phyloP scores from a whole-genome alignment of 2,329 filamentous ascomycete species.

The Penicillium crustosum region DNA sequence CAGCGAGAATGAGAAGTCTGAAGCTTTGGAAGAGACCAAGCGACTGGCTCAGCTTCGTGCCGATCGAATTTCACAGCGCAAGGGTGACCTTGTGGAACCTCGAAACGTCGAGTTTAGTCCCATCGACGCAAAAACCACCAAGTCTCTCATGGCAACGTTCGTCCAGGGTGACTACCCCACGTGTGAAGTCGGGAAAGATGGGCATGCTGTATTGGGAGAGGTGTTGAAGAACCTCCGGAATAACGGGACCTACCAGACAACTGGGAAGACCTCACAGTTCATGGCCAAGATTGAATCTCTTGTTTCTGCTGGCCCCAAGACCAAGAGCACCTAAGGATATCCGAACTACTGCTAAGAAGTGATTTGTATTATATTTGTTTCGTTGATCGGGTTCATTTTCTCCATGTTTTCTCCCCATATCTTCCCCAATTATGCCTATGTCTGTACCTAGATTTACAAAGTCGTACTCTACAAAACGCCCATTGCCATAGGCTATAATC shows the following conservation, averaged over 20 bases:
- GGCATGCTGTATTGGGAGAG: constrained; percentile 31
- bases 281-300: constrained; percentile 41
- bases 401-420: background rate
- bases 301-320: constrained; percentile 33
- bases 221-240: constrained; percentile 40
- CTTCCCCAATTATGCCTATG: background rate
- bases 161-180: constrained; percentile 37
- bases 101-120: constrained; percentile 30
- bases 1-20: constrained; percentile 38
- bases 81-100: constrained; percentile 40
- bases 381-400: constrained; percentile 5
- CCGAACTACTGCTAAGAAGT: background rate
- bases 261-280: constrained; percentile 38
- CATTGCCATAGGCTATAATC: background rate
- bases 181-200: constrained; percentile 18
- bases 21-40: constrained; percentile 38
- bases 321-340: constrained; percentile 26
- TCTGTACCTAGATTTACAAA: constrained; percentile 19
- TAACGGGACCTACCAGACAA: constrained; percentile 43
- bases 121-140: constrained; percentile 27
- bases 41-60: constrained; percentile 35
- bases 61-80: constrained; percentile 37
- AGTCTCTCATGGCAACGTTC: constrained; percentile 33
- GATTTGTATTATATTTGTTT: constrained; percentile 24
- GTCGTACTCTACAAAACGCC: constrained; percentile 8